Evolutionary conservation across 2,329 filamentous ascomycete species (phyloP), one percentile per base, ranked within the genome.

Genomic region (Hypoxylon sp.): DNA sequence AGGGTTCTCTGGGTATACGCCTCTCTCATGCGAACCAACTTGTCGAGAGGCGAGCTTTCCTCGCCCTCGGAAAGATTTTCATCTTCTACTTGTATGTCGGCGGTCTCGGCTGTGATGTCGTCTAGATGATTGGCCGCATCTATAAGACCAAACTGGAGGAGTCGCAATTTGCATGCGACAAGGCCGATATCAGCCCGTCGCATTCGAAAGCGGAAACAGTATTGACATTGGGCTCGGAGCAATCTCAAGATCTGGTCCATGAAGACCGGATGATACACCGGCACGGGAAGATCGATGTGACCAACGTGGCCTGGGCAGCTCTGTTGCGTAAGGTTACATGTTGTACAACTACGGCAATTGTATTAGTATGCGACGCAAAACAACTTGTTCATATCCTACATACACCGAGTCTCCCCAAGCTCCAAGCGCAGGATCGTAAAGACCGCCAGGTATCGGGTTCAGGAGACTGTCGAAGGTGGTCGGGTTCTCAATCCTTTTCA

Each of bases 181-280:
- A 89, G 86, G 79, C 95, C 92, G 67, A 97, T 83, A 65, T 93
- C 87, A 55, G 89, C 86, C 50, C 89, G 87, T n/a, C 90, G 84
- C 77, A 97, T 85, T 75, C 91, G 93, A 71, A 99, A 89, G 61
- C 90, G 89, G 75, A 94, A 91, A 80, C 96, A 99, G 81, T 97
- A 97, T 64, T 91, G 86, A 78, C 96, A 99, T 78, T 95, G 91
- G 56, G 93, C 91, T 72, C 93, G 89, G 18, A 99, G 85, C 46
- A 99, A 84, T 45, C 92, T 90, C 68, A 96, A 87, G 54, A 94
- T 87, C 78, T 97, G 94, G 76, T 97, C 94, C 84, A 99, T 91
- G 75, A 97, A 98, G 1, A 93, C 91, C n/a, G 95, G 93, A 78
- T 99, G 95, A 78, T 98, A 99, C 54, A 97, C 92, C 48, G 92